Percentiles rank a stretch among this genome's conserved stretches.
phyloP scores from a whole-genome alignment of 257 asterid species.

The Voacanga thouarsii region DNA sequence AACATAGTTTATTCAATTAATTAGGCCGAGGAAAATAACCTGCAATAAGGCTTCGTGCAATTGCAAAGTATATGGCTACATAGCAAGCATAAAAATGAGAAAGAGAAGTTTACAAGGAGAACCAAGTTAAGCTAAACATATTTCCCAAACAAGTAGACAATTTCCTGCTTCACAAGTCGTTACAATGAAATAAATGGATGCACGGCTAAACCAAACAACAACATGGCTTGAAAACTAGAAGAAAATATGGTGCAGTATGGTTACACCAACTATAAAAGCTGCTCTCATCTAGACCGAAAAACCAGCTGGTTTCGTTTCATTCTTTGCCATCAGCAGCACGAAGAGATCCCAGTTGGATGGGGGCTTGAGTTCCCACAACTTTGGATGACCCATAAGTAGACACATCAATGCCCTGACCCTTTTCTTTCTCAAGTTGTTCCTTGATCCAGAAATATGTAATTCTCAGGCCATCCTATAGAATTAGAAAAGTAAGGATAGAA shows the following conservation, averaged over 20 bases:
- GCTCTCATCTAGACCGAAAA: not conserved
- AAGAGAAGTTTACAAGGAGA: not conserved
- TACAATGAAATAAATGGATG: not conserved
- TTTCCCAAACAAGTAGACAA: not conserved
- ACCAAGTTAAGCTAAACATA: not conserved
- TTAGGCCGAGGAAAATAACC: not conserved
- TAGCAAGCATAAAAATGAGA: not conserved
- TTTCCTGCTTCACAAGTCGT: not conserved
- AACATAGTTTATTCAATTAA: not conserved
- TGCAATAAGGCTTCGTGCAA: not conserved
- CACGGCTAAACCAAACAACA: not conserved
- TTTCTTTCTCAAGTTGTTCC: constrained; percentile 77
- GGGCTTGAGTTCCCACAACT: constrained; percentile 84
- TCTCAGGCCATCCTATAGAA: constrained; percentile 67
- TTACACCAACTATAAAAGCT: not conserved
- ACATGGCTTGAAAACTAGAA: not conserved
- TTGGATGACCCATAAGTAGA: constrained; percentile 65
- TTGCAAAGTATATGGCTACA: not conserved
- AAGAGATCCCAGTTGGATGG: constrained; percentile 74
- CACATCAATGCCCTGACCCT: constrained; percentile 40
- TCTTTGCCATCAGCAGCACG: constrained; percentile 88
- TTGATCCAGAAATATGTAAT: constrained; percentile 84
- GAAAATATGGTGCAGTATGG: not conserved
- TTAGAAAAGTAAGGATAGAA: not conserved
- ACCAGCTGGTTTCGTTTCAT: constrained; percentile 22